These are phyloP conservation scores for Xanthoconium purpureum DNA, from an alignment of 768 basidiomycete genomes.

Conservation along the genomic window DNA sequence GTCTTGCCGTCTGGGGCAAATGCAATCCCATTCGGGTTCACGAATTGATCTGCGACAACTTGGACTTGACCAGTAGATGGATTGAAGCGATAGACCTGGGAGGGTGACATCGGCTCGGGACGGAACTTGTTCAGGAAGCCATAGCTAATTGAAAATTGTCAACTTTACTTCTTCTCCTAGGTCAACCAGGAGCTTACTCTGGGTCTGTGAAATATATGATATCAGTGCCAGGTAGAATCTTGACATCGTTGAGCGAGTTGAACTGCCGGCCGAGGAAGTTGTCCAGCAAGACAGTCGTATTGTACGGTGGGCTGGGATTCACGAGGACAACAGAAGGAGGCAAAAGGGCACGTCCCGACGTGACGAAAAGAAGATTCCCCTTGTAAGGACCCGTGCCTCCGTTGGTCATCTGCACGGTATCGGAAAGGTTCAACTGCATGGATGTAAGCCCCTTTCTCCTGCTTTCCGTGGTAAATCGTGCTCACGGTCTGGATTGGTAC, in stretches of 20 bases:
- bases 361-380: conserved; percentile 57
- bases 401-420: conserved; percentile 66
- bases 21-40: conserved; percentile 70
- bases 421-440: conserved; percentile 53
- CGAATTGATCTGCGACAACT: conserved; percentile 74
- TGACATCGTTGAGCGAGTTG: conserved; percentile 80
- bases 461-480: background rate
- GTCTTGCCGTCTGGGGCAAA: conserved; percentile 61
- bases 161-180: background rate
- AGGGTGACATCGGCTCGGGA: conserved; percentile 60
- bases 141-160: conserved; percentile 40
- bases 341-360: conserved; percentile 59
- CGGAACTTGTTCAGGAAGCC: conserved; percentile 67
- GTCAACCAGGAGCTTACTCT: conserved; percentile 40
- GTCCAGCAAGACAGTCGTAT: conserved; percentile 68
- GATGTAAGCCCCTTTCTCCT: background rate
- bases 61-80: conserved; percentile 60
- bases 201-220: conserved; percentile 77
- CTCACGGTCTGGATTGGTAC: conserved; percentile 45
- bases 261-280: conserved; percentile 81
- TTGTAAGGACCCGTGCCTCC: conserved; percentile 64
- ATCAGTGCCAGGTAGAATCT: conserved; percentile 63
- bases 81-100: conserved; percentile 72
- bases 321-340: conserved; percentile 65
- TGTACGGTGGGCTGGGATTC: conserved; percentile 61